Evolutionary conservation across 495 filamentous ascomycete genomes (phyloP).

Genomic region (Echria macrotheca): DNA sequence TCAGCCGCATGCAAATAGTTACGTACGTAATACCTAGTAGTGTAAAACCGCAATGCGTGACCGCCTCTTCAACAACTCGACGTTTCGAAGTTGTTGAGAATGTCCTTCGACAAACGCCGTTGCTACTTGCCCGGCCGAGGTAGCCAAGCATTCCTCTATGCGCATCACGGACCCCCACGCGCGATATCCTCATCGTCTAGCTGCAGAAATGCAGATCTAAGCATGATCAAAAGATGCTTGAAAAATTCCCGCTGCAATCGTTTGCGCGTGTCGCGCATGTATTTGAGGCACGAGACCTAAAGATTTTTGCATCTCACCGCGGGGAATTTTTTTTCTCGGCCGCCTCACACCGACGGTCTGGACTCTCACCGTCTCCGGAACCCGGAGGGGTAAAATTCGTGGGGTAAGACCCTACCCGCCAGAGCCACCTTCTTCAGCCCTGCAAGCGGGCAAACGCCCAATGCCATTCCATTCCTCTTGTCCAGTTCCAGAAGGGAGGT

Average conservation of each 20-base stretch:
- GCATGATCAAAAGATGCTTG: neutral
- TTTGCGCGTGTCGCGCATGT: slow-evolving; percentile 6
- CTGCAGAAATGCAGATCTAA: slow-evolving; percentile 5
- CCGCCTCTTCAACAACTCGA: too few species aligned
- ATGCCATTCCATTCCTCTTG: too few species aligned
- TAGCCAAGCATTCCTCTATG: neutral
- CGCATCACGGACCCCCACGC: slow-evolving; percentile 8
- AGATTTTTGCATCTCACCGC: neutral
- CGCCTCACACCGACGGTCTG: too few species aligned
- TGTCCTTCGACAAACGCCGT: too few species aligned
- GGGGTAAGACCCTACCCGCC: neutral
- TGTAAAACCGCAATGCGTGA: too few species aligned
- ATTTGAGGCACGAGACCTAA: slow-evolving; percentile 13
- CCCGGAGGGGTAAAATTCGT: neutral
- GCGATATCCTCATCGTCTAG: neutral
- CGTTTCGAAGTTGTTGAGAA: neutral
- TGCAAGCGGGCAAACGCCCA: too few species aligned
- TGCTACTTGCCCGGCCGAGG: too few species aligned
- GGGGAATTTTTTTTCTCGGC: neutral
- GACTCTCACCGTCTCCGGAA: neutral
- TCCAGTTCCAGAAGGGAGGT: too few species aligned
- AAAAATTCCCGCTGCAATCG: slow-evolving; percentile 5
- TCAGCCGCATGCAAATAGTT: too few species aligned
- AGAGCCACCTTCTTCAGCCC: neutral
- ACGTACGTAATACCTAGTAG: too few species aligned